phyloP scores from a whole-genome alignment of 73 alveolate species.

The Tetrahymena elliotti region DNA sequence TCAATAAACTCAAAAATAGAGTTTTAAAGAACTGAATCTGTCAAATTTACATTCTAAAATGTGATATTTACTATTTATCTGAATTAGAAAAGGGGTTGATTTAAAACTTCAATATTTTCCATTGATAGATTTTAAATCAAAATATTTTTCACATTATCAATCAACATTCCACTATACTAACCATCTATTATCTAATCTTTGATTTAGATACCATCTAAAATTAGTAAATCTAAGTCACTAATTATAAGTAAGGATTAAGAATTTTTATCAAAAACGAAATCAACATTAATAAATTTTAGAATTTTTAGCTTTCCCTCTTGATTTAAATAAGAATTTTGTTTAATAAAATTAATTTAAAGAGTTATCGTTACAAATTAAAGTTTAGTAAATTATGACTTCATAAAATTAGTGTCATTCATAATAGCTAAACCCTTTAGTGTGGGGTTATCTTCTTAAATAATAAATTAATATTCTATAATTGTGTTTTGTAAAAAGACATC shows the following conservation, averaged over 20 bases:
- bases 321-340: no score
- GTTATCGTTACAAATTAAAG: neutral
- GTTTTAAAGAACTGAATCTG: neutral
- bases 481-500: neutral
- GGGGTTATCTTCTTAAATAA: neutral
- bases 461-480: neutral
- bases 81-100: neutral
- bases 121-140: neutral
- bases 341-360: neutral
- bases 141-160: neutral
- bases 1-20: neutral
- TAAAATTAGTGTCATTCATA: no score
- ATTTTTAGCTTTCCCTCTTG: neutral
- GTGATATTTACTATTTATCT: neutral
- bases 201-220: neutral
- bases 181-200: neutral
- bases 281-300: neutral
- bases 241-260: neutral
- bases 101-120: no score
- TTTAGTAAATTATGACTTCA: no score
- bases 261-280: neutral
- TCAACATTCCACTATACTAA: neutral
- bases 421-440: neutral
- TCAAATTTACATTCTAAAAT: no score
- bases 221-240: neutral